Evolutionary conservation across 257 asterid species (phyloP).

Genomic region (Jaltomata sinuosa): DNA sequence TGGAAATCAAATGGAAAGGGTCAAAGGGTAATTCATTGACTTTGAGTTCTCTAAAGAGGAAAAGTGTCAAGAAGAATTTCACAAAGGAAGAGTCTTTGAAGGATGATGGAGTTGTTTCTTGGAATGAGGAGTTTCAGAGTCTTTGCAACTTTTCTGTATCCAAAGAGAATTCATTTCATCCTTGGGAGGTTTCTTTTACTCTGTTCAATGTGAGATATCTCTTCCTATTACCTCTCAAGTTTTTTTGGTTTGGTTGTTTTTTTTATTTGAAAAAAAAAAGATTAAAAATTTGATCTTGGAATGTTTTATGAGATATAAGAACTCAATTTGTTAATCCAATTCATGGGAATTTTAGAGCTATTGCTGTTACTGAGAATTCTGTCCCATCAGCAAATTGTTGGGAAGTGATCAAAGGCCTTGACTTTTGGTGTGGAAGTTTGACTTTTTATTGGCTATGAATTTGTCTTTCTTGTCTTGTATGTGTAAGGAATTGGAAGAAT

Average conservation of each 20-base stretch:
- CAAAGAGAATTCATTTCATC: conserved; percentile 40
- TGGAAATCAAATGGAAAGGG: conserved; percentile 73
- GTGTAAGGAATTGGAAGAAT: neutral
- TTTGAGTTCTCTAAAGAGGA: conserved; percentile 31
- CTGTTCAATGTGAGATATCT: conserved; percentile 45
- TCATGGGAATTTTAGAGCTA: too few species aligned
- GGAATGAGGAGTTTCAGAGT: conserved; percentile 61
- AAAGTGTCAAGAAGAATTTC: conserved; percentile 37
- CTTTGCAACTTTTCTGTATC: conserved; percentile 28
- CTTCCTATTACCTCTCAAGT: neutral
- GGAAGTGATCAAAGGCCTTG: neutral
- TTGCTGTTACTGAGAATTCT: neutral
- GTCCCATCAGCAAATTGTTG: neutral
- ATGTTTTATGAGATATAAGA: neutral
- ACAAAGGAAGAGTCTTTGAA: conserved; percentile 36
- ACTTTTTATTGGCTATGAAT: neutral
- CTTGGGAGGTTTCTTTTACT: conserved; percentile 62
- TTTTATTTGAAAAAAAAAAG: neutral
- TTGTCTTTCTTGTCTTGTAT: neutral
- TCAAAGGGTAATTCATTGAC: conserved; percentile 25
- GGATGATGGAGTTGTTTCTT: conserved; percentile 26
- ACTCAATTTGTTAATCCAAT: neutral
- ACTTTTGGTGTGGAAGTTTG: neutral
- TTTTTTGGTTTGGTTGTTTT: neutral
- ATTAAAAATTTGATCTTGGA: neutral